Evolutionary conservation across 495 filamentous ascomycete species (phyloP).

Genomic region (Jackrogersella minutella): DNA sequence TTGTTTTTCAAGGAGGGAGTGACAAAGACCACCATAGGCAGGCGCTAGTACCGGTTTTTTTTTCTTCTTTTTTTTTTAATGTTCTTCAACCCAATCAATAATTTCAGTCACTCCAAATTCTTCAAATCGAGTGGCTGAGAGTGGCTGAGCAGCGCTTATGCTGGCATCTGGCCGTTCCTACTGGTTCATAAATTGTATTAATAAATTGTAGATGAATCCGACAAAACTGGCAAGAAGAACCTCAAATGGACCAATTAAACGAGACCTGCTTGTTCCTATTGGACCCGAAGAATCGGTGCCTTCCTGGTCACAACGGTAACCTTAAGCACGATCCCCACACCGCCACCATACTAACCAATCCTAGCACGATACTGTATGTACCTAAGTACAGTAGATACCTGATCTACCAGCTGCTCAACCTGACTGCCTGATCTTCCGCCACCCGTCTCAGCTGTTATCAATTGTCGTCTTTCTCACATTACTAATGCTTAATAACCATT

Average conservation of each 20-base stretch:
- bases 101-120: background rate
- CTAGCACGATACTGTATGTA: background rate
- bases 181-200: too few relatives aligned
- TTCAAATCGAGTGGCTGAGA: slow-evolving; percentile 30
- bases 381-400: too few relatives aligned
- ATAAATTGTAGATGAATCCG: background rate
- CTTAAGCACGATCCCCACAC: slow-evolving; percentile 21
- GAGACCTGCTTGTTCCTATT: background rate
- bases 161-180: too few relatives aligned
- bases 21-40: slow-evolving; percentile 20
- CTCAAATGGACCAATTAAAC: slow-evolving; percentile 11
- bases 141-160: slow-evolving; percentile 22
- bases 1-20: background rate
- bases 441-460: background rate
- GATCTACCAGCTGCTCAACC: too few relatives aligned
- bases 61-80: slow-evolving; percentile 27
- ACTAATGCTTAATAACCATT: slow-evolving; percentile 28
- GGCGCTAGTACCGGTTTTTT: slow-evolving; percentile 25
- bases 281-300: slow-evolving; percentile 32
- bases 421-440: too few relatives aligned
- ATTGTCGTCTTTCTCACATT: slow-evolving; percentile 13
- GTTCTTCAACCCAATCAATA: slow-evolving; percentile 23
- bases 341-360: slow-evolving; percentile 23
- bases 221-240: slow-evolving; percentile 12
- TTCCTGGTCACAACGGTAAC: slow-evolving; percentile 18